phyloP scores from a whole-genome alignment of 768 basidiomycete species.

The Mycena crocata region DNA sequence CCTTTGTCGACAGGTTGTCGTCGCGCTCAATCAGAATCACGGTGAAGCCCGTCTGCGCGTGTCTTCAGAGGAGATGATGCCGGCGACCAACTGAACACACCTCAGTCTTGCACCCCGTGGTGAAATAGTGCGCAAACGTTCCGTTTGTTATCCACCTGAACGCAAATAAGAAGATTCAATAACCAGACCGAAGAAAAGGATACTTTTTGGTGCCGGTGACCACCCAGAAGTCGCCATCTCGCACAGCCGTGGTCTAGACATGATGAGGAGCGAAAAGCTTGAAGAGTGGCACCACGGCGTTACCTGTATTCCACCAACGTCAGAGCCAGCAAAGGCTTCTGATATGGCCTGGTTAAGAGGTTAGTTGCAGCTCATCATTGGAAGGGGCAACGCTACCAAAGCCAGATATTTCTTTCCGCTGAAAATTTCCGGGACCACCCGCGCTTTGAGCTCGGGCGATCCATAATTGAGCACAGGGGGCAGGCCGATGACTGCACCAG shows the following conservation, averaged over 20 bases:
- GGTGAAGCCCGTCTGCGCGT: slow-evolving; percentile 70
- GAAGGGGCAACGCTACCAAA: too few relatives aligned
- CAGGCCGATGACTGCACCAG: slow-evolving; percentile 86
- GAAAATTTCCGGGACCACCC: slow-evolving; percentile 80
- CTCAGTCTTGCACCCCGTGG: slow-evolving; percentile 80
- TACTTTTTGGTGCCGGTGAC: slow-evolving; percentile 96
- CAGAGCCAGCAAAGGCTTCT: slow-evolving; percentile 93
- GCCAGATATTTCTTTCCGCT: slow-evolving; percentile 87
- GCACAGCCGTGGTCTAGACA: slow-evolving; percentile 75
- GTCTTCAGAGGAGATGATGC: neutral
- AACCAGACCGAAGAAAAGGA: slow-evolving; percentile 27
- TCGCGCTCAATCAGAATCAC: slow-evolving; percentile 82
- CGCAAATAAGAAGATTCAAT: neutral
- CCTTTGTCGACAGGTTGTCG: slow-evolving; percentile 82
- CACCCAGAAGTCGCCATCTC: slow-evolving; percentile 88
- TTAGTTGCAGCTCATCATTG: too few relatives aligned
- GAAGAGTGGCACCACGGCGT: too few relatives aligned
- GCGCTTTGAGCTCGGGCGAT: slow-evolving; percentile 74
- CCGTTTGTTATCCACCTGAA: slow-evolving; percentile 91
- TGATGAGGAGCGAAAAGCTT: neutral
- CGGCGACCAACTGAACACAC: slow-evolving; percentile 43
- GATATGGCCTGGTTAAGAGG: too few relatives aligned
- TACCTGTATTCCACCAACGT: slow-evolving; percentile 79
- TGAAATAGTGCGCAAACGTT: slow-evolving; percentile 87
- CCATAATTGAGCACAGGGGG: slow-evolving; percentile 93